Evolutionary conservation across 352 stramenopile species (phyloP).

Genomic region (Pelagophyceae sp.): DNA sequence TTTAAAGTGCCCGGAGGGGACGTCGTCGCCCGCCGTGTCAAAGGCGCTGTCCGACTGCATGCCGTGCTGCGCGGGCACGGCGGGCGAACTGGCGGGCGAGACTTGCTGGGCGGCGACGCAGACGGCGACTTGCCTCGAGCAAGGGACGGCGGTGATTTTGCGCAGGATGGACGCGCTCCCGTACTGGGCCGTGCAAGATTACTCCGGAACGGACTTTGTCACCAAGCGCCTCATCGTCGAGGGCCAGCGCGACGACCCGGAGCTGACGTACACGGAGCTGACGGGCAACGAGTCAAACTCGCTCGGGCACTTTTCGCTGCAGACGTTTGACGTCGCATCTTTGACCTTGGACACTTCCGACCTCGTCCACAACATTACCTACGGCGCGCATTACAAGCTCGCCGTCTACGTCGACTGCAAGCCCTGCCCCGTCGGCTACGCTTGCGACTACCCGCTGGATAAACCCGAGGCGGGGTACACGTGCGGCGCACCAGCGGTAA

Average conservation of each 20-base stretch:
- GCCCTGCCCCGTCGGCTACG: constrained; percentile 81
- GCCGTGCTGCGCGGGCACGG: not conserved
- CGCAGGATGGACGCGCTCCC: constrained; percentile 69
- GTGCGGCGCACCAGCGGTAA: not conserved
- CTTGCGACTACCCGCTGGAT: constrained; percentile 51
- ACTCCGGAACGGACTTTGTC: constrained; percentile 31
- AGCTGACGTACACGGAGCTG: constrained; percentile 56
- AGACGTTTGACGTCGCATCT: constrained; percentile 73
- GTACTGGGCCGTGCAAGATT: constrained; percentile 27
- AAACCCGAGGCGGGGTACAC: constrained; percentile 25
- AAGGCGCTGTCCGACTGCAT: constrained; percentile 52
- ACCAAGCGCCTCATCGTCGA: constrained; percentile 27
- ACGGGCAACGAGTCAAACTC: constrained; percentile 48
- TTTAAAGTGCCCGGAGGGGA: constrained; percentile 87
- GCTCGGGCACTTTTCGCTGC: constrained; percentile 54
- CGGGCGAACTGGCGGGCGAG: constrained; percentile 3
- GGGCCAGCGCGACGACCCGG: constrained; percentile 26
- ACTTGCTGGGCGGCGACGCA: not conserved
- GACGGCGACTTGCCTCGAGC: not conserved
- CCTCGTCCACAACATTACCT: constrained; percentile 83
- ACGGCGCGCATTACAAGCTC: constrained; percentile 86
- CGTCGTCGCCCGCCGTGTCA: constrained; percentile 39
- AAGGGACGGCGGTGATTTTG: constrained; percentile 56
- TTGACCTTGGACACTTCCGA: constrained; percentile 81
- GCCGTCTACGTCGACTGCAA: constrained; percentile 86